Percentiles rank a stretch among this genome's conserved stretches.
Evolutionary conservation across 1,284 basidiomycete species (phyloP).

Genomic region (Omphalotus olearius): DNA sequence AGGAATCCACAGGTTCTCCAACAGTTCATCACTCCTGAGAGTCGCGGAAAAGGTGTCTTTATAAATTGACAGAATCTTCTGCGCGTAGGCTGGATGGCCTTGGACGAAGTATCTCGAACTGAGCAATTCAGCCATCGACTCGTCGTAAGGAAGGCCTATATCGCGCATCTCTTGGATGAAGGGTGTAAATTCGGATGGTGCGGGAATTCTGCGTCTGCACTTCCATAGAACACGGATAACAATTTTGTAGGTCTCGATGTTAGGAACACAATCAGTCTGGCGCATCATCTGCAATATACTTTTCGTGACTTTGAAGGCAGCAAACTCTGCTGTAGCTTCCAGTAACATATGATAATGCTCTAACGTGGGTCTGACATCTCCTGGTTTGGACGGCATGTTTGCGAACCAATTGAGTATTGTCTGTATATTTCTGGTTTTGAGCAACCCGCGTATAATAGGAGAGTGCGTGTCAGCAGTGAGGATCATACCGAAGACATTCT

Average conservation of each 20-base stretch:
- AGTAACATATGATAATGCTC: constrained; percentile 55
- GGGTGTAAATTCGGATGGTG: constrained; percentile 30
- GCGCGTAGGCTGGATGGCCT: constrained; percentile 5
- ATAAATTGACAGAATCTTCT: constrained; percentile 6
- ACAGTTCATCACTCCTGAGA: not conserved
- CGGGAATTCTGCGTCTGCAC: constrained; percentile 19
- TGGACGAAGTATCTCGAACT: constrained; percentile 37
- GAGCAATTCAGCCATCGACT: constrained; percentile 36
- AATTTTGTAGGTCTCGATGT: constrained; percentile 41
- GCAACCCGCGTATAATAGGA: constrained; percentile 41
- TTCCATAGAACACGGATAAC: constrained; percentile 39
- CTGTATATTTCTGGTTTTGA: constrained; percentile 35
- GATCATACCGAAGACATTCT: constrained; percentile 36
- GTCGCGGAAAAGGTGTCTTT: constrained; percentile 4
- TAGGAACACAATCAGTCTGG: constrained; percentile 38
- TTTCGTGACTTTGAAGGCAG: constrained; percentile 35
- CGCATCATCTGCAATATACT: constrained; percentile 41
- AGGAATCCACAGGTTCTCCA: constrained; percentile 12
- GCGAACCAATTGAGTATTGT: constrained; percentile 46
- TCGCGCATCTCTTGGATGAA: constrained; percentile 43
- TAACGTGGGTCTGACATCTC: constrained; percentile 37
- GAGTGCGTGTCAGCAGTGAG: constrained; percentile 39
- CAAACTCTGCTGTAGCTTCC: constrained; percentile 34
- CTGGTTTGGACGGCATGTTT: constrained; percentile 44
- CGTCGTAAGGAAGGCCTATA: constrained; percentile 39